Base-by-base conservation (phyloP, 2,329 filamentous ascomycete genomes). In the Alternaria dauci region DNA sequence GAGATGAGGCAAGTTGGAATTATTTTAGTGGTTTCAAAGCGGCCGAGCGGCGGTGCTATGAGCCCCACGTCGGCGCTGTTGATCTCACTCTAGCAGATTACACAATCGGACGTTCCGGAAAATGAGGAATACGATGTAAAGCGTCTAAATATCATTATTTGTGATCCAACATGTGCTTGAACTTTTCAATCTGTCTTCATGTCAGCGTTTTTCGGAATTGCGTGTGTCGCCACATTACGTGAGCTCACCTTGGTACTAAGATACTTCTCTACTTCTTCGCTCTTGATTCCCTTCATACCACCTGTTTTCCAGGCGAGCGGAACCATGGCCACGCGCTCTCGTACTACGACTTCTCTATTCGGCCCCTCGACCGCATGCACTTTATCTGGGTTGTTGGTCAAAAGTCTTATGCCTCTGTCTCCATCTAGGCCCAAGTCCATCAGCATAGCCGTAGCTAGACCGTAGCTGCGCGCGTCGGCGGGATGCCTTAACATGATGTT, bases 371-470 rank as follows among this genome's bases (percentile, higher is more conserved):
- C 91, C 0, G 95, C 95, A 16, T 93, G 85, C 42, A 99, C 92
- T 82, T 99, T 99, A 71, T 99, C 95, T 0, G 95, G 95, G 72
- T 99, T 99, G 78, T 99, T 99, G 9, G 95, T 99, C 70, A 99
- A 81, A 52, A 99, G 81, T 36, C 92, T 85, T 54, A 98, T 89
- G 28, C 94, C 91, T 12, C 81, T 78, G 69, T 96, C 85, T 2
- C 82, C 85, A 2, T 85, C 87, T 8, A 89, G 86, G 0, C 92
- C 94, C 30, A 99, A 81, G 80, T 99, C 95, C 62, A 89, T 84
- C 55, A 99, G 83, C 86, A 99, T 98, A 0, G 94, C 94, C 1
- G 95, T 99, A 2, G 95, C 95, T n/a, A 99, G 81, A 1, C 95
- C 95, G 74, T 99, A 99, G 70, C 92, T 97, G 55, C 95, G 85